phyloP scores from a whole-genome alignment of 805 yeast genomes.

The Yarrowia osloensis region DNA sequence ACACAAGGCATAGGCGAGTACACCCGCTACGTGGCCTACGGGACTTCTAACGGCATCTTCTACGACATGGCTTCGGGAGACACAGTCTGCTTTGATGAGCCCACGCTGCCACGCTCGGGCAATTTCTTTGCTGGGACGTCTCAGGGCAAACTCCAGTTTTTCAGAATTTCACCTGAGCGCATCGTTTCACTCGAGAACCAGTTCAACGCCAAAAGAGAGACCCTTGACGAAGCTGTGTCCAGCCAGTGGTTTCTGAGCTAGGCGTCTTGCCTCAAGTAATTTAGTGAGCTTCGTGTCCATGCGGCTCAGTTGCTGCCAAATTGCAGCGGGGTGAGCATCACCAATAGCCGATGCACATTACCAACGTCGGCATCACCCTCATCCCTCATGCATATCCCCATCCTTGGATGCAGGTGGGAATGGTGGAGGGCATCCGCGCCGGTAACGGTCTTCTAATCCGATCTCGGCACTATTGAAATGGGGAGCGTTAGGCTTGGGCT shows the following conservation, averaged over 20 bases:
- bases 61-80: background rate
- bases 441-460: background rate
- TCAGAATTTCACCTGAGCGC: background rate
- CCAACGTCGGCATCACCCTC: background rate
- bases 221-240: background rate
- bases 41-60: background rate
- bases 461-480: background rate
- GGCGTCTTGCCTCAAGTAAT: no score
- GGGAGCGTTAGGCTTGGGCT: background rate
- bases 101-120: background rate
- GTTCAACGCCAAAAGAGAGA: background rate
- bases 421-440: background rate
- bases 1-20: background rate
- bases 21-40: background rate
- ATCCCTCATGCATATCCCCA: background rate
- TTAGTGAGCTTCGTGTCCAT: background rate
- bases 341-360: background rate
- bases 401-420: background rate
- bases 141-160: background rate
- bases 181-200: background rate
- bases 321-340: background rate
- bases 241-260: background rate
- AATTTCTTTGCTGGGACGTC: background rate
- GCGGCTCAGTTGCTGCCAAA: conserved; percentile 7
- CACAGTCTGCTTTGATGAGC: background rate